Base-by-base conservation (phyloP, 305 asterid genomes). In the Fraxinus baroniana region DNA sequence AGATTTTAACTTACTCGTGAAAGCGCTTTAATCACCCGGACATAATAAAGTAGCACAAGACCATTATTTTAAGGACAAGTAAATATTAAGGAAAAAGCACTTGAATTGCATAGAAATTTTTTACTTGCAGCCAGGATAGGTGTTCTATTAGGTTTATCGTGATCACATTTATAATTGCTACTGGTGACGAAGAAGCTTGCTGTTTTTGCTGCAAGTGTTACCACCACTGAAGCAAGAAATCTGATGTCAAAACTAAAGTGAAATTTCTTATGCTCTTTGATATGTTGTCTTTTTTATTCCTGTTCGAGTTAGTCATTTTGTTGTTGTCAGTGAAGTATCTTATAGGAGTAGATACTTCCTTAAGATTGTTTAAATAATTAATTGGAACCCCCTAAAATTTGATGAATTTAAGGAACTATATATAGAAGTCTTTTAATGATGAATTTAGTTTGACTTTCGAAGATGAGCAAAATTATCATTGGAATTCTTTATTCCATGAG, bases 151-250 rank as follows among this genome's bases (percentile, higher is more conserved):
- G 62, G 62, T 60, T 60, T 20, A 60, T 64, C 49, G 30, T 5
- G 22, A 74, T 52, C 12, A 13, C 52, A 20, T 55, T 36, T 66
- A 20, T 15, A 73, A 87, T 7, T 57, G 4, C 72, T 62, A 80
- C 86, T 91, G 97, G 94, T 90, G 82, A 93, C 92, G 81, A 93
- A 93, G 87, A 93, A 90, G 83, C 68, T 92, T 87, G 90, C 87
- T 15, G 82, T 93, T n/a, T 87, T 89, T 86, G 91, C 94, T 66
- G 91, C 94, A 74, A 87, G 86, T 79, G 82, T 84, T 35, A 89
- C 92, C 22, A 84, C 84, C 78, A 87, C 90, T 60, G 94, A 93
- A 80, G 93, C 86, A 55, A 75, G 84, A 82, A 83, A 76, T 36
- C 80, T 90, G 83, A 52, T 83, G 82, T 74, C 83, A 30, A 84